A percentile compares a stretch with the other conserved stretches of the same genome.
phyloP scores from a whole-genome alignment of 169 alveolate genomes.

The Eimeria necatrix region DNA sequence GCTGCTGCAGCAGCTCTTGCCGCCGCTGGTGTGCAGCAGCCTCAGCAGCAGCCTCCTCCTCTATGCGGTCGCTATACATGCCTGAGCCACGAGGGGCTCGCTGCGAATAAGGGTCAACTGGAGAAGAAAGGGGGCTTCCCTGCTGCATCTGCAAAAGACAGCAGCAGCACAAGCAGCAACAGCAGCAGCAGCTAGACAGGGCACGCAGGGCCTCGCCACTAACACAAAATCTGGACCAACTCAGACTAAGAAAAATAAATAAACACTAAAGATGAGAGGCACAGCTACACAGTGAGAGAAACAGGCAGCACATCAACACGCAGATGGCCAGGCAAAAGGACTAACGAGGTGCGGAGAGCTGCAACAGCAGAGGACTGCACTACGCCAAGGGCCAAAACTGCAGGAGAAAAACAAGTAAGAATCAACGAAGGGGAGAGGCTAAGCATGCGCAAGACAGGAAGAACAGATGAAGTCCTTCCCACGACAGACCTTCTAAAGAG shows the following conservation, averaged over 20 bases:
- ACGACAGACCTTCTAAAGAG: too few species aligned
- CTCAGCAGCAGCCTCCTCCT: slow-evolving; percentile 34
- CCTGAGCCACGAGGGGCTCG: background rate
- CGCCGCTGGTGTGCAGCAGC: slow-evolving; percentile 19
- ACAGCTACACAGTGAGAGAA: background rate
- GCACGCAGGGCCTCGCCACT: too few species aligned
- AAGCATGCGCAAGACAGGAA: too few species aligned
- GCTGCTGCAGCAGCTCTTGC: slow-evolving; percentile 6
- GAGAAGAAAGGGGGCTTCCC: background rate
- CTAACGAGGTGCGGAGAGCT: too few species aligned
- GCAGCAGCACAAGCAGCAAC: background rate
- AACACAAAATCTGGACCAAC: background rate
- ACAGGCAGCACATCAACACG: background rate
- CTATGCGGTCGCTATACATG: background rate
- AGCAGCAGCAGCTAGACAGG: too few species aligned
- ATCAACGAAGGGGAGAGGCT: too few species aligned
- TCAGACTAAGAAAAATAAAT: background rate
- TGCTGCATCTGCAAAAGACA: background rate
- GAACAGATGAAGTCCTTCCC: too few species aligned
- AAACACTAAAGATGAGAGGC: background rate
- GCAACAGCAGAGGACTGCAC: too few species aligned
- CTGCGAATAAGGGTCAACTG: background rate
- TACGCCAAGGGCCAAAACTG: too few species aligned
- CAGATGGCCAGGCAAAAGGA: too few species aligned
- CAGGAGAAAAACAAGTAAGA: too few species aligned